Evolutionary conservation across 495 filamentous ascomycete species (phyloP).

Genomic region (Thozetella sp.): DNA sequence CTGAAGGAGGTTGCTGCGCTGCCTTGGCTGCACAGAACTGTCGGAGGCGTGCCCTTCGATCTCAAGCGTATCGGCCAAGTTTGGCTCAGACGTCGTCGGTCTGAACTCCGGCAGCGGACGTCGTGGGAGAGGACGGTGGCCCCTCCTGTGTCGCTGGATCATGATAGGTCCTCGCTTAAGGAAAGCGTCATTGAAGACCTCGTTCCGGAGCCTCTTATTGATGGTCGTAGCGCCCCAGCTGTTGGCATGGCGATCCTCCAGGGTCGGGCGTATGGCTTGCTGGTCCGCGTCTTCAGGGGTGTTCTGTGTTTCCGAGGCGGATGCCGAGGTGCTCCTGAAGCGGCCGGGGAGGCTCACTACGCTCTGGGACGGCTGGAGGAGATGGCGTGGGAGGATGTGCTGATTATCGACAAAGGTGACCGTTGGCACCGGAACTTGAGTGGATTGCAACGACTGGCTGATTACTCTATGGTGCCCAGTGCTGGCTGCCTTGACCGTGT

Average conservation of each 20-base stretch:
- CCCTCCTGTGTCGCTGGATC: slow-evolving; percentile 57
- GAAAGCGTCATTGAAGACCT: slow-evolving; percentile 95
- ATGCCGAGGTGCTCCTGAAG: slow-evolving; percentile 37
- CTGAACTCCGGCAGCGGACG: slow-evolving; percentile 38
- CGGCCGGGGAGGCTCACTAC: slow-evolving; percentile 18
- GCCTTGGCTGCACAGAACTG: slow-evolving; percentile 8
- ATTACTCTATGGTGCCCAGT: slow-evolving; percentile 63
- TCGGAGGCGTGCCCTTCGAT: slow-evolving; percentile 4
- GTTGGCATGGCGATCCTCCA: slow-evolving; percentile 55
- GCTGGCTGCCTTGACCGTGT: slow-evolving; percentile 3
- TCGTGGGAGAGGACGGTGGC: slow-evolving; percentile 59
- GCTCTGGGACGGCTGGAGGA: slow-evolving; percentile 52
- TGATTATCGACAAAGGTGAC: slow-evolving; percentile 95
- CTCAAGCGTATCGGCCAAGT: slow-evolving; percentile 15
- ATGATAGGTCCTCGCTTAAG: slow-evolving; percentile 71
- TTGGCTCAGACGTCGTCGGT: slow-evolving; percentile 30
- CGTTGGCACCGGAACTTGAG: slow-evolving; percentile 68
- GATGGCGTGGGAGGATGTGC: slow-evolving; percentile 87
- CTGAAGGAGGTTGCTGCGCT: slow-evolving; percentile 16
- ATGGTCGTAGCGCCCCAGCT: slow-evolving; percentile 97
- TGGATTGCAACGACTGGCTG: slow-evolving; percentile 69
- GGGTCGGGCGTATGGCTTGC: slow-evolving; percentile 29
- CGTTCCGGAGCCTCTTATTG: slow-evolving; percentile 83
- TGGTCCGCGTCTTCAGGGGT: slow-evolving; percentile 5
- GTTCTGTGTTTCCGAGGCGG: slow-evolving; percentile 5